Percentiles rank a stretch among this genome's conserved stretches.
phyloP scores from a whole-genome alignment of 2,329 filamentous ascomycete genomes.

The Diaporthe velutina region DNA sequence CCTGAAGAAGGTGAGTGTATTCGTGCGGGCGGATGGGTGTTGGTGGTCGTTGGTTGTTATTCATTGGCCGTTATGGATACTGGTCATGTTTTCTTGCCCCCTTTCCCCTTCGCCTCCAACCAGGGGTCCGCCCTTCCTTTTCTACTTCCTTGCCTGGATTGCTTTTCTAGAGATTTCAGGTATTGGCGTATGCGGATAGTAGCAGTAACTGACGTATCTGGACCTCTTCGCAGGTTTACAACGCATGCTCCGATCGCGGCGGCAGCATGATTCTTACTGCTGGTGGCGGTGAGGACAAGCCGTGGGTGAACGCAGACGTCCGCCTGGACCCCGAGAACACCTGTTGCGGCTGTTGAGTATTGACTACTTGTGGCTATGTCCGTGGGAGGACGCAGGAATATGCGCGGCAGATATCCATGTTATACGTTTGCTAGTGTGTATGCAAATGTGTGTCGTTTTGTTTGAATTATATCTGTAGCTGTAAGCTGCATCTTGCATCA shows the following conservation, averaged over 20 bases:
- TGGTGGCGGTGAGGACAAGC: not conserved
- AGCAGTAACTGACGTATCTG: not conserved
- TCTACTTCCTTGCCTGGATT: not conserved
- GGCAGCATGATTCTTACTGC: not conserved
- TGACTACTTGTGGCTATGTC: not conserved
- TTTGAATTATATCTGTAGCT: not conserved
- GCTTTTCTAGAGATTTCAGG: not conserved
- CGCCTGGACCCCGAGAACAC: not conserved
- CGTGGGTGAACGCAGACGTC: not conserved
- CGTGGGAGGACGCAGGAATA: not conserved
- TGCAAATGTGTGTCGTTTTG: not conserved
- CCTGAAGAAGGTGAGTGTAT: not conserved
- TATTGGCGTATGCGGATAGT: not conserved
- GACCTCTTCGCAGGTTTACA: not conserved
- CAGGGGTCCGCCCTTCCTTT: too few relatives aligned
- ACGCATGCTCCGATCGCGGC: not conserved
- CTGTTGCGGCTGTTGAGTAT: not conserved
- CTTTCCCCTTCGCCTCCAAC: too few relatives aligned
- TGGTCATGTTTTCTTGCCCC: too few relatives aligned
- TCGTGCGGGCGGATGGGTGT: not conserved
- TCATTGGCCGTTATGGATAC: not conserved
- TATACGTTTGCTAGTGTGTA: not conserved
- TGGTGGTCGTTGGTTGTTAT: not conserved
- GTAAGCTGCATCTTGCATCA: not conserved
- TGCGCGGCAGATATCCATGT: not conserved